Base-by-base conservation (phyloP, 23 red algal species). In the Gracilaria vermiculophylla region DNA sequence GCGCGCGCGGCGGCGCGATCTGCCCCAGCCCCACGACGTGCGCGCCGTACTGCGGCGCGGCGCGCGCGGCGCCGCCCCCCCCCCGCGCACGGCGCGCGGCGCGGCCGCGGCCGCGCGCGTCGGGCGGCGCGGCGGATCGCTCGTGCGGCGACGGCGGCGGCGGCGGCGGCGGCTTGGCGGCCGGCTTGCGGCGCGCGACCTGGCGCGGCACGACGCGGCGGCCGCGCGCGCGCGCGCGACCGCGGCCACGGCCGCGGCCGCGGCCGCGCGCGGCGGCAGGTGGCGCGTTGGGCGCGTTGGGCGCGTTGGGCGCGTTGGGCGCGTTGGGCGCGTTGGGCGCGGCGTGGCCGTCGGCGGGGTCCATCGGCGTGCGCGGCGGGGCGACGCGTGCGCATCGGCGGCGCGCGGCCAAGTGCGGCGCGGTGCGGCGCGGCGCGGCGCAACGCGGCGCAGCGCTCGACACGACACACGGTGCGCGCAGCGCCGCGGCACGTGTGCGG, bases 21-120 rank as follows among this genome's bases (percentile, higher is more conserved):
- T 91, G 87, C n/a, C 87, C 87, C 2, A 91, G 60, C 20, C 87
- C 87, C 12, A 91, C 87, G 1, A 81, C 87, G 53, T 81, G 72
- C 4, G 75, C 33, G 37, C 23, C 42, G 45, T 81, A 75, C 40
- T 36, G 32, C 0, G 75, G 74, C 13, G 87, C 76, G 34, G 25
- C 21, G 2, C 87, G 73, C 41, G 51, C 27, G 29, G 49, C 49
- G 23, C 80, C 57, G 39, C 80, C 57, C 1, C 80, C 57, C 11
- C 80, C 17, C 14, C 65, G 58, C 29, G 35, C 16, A n/a, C 43
- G 43, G 5, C 43, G 43, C 43, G 43, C 12, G 43, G 43, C 43
- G 12, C 43, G 14, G 52, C 35, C 24, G 29, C 81, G 9, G 31
- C 54, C 53, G 40, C 43, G 49, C 43, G 43, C 43, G 12, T 47